Evolutionary conservation across 768 basidiomycete species (phyloP), one percentile per base, ranked within the genome.

Genomic region (Mycena filopes): DNA sequence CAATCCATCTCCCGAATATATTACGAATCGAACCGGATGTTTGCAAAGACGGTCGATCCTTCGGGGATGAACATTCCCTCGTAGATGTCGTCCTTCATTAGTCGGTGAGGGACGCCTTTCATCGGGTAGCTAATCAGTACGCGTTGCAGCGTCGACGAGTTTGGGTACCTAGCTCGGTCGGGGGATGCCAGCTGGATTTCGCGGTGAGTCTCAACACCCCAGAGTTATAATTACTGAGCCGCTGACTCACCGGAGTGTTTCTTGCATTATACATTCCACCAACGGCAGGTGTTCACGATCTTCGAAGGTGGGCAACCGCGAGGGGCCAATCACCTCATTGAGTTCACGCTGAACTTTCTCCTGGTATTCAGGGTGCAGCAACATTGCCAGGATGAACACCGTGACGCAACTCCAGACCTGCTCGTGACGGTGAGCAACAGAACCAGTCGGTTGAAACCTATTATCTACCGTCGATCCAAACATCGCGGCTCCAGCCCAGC

Each of bases 31-130:
- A 38, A 73, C 75, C 70, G 58, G 26, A 67, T 45, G 62, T 76
- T 76, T 6, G 72, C 67, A 31, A 75, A 68, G n/a, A 76, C 55
- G 15, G 72, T 63, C 5, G 73, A 56, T n/a, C 72, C 74, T 42
- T 69, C 72, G 4, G 79, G 80, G 28, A 82, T 81, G 66, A 72
- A 58, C 62, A 79, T 76, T 8, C 79, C 79, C 8, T 70, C 51
- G 58, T 81, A 82, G 10, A 75, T 61, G 36, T 36, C 36, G 10
- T 36, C 36, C 15, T 36, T 36, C 9, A 59, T 70, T 13, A 73
- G 63, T 13, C 63, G 54, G 64, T 79, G 80, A 20, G 76, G 77
- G 10, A 78, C 31, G 18, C 76, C 43, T 75, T 25, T 50, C 42
- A 42, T 40, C 20, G 31, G 31, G 31, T 33, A 33, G 10, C 15